These are phyloP conservation scores for Fusarium miscanthi DNA, from an alignment of 2,329 filamentous ascomycete genomes.

Conservation along the genomic window DNA sequence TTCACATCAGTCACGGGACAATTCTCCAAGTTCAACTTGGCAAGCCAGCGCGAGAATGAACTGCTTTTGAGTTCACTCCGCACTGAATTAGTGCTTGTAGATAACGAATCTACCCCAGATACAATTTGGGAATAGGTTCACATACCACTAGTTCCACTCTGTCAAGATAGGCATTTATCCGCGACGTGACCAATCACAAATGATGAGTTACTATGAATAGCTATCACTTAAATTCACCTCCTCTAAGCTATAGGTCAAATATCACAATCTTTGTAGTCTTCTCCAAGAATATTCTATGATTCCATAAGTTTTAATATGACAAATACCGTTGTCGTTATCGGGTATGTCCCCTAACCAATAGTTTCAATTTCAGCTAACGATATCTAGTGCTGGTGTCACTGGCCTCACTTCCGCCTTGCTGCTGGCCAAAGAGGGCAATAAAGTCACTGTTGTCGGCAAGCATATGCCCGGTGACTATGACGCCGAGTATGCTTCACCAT, in stretches of 20 bases:
- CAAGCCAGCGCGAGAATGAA: slow-evolving; percentile 5
- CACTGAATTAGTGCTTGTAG: neutral
- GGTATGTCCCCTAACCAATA: neutral
- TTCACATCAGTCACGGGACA: neutral
- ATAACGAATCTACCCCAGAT: neutral
- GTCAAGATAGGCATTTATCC: slow-evolving; percentile 16
- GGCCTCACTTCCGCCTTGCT: slow-evolving; percentile 63
- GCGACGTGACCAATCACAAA: slow-evolving; percentile 3
- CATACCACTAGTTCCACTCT: neutral
- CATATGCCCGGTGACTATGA: slow-evolving; percentile 96
- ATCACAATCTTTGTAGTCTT: too few species aligned
- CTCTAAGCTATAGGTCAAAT: neutral
- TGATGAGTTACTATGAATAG: too few species aligned
- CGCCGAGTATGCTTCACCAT: slow-evolving; percentile 89
- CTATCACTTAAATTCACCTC: neutral
- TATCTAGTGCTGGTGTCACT: slow-evolving; percentile 60
- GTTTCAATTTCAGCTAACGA: neutral
- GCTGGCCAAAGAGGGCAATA: slow-evolving; percentile 57
- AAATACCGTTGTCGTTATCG: slow-evolving; percentile 13
- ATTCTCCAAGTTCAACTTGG: neutral
- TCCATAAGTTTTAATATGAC: neutral
- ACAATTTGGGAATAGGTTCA: neutral
- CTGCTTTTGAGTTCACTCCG: neutral
- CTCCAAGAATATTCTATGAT: rapidly evolving
- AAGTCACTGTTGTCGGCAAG: slow-evolving; percentile 81